Conservation (phyloP, 441 rosid species). For the Erodium trifolium region DNA sequence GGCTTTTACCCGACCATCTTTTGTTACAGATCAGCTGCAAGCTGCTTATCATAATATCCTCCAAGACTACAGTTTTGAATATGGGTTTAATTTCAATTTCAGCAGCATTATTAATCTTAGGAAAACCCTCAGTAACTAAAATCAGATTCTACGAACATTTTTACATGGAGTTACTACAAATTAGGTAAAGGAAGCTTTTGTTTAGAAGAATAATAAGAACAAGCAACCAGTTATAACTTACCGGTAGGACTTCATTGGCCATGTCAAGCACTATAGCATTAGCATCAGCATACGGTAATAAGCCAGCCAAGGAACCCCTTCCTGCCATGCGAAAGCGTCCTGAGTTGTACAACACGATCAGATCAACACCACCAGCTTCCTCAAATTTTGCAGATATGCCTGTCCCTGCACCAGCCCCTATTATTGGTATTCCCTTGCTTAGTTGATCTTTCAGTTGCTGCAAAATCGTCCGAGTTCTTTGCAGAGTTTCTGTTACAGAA, state of each 20-base stretch:
- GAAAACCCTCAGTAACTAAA: neutral
- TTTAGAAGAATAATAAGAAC: neutral
- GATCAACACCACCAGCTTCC: constrained; percentile 94
- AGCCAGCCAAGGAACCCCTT: constrained; percentile 92
- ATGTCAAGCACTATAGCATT: constrained; percentile 84
- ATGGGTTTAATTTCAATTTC: neutral
- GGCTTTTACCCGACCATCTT: neutral
- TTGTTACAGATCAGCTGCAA: no score
- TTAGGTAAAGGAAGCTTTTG: neutral
- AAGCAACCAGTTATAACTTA: constrained; percentile 30
- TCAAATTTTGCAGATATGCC: constrained; percentile 98
- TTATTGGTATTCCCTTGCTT: constrained; percentile 60
- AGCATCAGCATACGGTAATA: constrained; percentile 93
- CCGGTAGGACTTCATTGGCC: constrained; percentile 94
- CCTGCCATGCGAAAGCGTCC: constrained; percentile 98
- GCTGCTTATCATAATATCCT: no score
- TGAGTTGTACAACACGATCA: constrained; percentile 82
- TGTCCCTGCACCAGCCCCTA: constrained; percentile 98
- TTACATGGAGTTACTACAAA: neutral
- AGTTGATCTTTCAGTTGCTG: constrained; percentile 59
- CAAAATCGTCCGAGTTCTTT: constrained; percentile 55
- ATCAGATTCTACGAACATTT: no score
- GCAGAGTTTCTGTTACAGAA: constrained; percentile 56
- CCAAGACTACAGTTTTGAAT: neutral
- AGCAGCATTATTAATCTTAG: neutral